Conservation (phyloP, 1,284 basidiomycete genomes). For the Melampsora larici-populina region DNA sequence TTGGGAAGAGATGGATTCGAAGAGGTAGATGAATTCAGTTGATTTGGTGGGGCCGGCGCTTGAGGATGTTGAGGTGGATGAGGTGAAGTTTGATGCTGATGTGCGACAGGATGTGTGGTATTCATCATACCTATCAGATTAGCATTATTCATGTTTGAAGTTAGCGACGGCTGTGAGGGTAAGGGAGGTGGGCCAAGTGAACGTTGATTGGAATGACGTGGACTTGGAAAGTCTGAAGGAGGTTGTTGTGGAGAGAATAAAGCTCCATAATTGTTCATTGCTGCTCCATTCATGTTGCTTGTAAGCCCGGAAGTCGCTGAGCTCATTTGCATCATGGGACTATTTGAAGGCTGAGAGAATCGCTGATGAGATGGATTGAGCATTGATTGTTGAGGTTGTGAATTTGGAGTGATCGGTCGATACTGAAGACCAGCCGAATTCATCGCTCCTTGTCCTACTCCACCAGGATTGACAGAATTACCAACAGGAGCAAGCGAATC, state of each 20-base stretch:
- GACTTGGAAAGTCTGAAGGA: constrained; percentile 24
- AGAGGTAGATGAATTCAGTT: not conserved
- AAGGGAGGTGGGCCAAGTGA: constrained; percentile 22
- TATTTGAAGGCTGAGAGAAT: constrained; percentile 12
- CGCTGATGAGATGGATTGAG: constrained; percentile 20
- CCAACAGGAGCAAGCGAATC: not conserved
- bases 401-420: constrained; percentile 6
- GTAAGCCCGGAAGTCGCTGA: not conserved
- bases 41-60: constrained; percentile 3
- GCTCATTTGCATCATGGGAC: constrained; percentile 11
- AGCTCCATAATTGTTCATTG: constrained; percentile 11
- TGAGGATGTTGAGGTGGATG: not conserved
- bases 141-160: constrained; percentile 5
- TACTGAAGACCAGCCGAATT: not conserved
- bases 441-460: not conserved
- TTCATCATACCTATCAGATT: not conserved
- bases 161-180: not conserved
- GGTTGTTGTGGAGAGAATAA: constrained; percentile 14
- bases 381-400: constrained; percentile 3
- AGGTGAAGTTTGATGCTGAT: constrained; percentile 3
- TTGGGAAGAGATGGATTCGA: constrained; percentile 10
- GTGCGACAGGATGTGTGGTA: not conserved
- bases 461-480: not conserved
- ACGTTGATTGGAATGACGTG: constrained; percentile 33
- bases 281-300: constrained; percentile 2